Conservation (phyloP, 192 early-diverging fungal genomes). For the Pilaira anomala region DNA sequence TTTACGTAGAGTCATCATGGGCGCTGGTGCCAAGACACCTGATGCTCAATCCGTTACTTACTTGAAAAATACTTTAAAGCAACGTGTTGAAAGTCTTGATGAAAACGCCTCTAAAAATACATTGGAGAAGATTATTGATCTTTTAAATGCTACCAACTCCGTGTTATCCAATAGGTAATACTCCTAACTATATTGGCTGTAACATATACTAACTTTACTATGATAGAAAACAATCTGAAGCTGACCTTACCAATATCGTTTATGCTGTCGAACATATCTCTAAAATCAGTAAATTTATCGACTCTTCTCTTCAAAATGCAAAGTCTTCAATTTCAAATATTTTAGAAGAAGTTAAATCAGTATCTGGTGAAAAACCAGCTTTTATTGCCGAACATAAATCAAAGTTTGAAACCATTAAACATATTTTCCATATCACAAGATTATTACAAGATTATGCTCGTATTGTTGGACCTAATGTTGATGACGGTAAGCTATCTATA, state of each 20-base stretch:
- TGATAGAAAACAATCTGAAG: not conserved
- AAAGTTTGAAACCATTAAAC: not conserved
- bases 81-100: not conserved
- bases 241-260: conserved; percentile 2
- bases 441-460: conserved; percentile 15
- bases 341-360: not conserved
- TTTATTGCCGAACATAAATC: too few relatives aligned
- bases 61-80: conserved; percentile 1
- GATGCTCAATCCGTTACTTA: not conserved
- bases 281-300: not conserved
- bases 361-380: not conserved
- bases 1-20: not conserved
- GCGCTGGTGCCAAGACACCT: not conserved
- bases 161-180: not conserved
- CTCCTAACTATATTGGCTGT: too few relatives aligned
- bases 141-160: conserved; percentile 1
- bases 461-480: conserved; percentile 2
- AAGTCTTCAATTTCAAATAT: not conserved
- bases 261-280: conserved; percentile 5
- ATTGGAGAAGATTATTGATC: not conserved
- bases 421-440: not conserved
- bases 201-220: conserved; percentile 1
- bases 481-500: conserved; percentile 2
- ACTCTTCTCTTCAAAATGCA: not conserved
- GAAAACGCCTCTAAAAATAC: not conserved